Evolutionary conservation across 2,329 filamentous ascomycete species (phyloP), one percentile per base, ranked within the genome.

Genomic region (Fusarium duplospermum): DNA sequence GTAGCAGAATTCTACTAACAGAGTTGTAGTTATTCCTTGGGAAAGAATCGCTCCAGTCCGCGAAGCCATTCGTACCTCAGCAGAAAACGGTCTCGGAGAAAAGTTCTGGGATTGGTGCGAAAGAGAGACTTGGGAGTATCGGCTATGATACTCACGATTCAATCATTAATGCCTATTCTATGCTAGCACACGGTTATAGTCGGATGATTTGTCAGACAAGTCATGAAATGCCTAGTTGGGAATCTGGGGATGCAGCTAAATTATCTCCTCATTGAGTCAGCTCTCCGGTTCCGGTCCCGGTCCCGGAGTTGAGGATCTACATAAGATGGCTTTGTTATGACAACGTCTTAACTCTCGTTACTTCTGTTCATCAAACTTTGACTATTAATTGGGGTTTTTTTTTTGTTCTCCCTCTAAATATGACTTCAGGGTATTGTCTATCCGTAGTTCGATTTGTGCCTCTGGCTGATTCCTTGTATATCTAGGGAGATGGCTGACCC

Each of bases 201-300:
- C n/a, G 52, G 27, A 56, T 22, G 52, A 56, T 59, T 59, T 59
- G 56, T 59, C 33, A 59, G 56, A 59, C 22, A 14, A 24, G 56
- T 40, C 16, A 22, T 52, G 9, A 38, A 36, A 22, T 29, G 18
- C 56, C 16, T 59, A 24, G 33, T n/a, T 40, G 10, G 22, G 36
- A 20, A 27, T 27, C 13, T 27, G 29, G 3, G 24, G 47, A 36
- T 40, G 16, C 10, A 24, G 11, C 31, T 36, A 59, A 59, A 59
- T 40, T 59, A 3, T 40, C 56, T 40, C 56, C 56, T 59, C 56
- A 59, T 59, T 59, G 56, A 59, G 22, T 40, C 56, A 59, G 33
- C 20, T 40, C 56, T 59, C 56, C 29, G 56, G 4, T 38, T 40
- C 56, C 56, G 35, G 36, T 16, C 7, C 56, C 56, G 56, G 36